Evolutionary conservation across 2,329 filamentous ascomycete genomes (phyloP), one percentile per base, ranked within the genome.

Genomic region (Achaetomium macrosporum): DNA sequence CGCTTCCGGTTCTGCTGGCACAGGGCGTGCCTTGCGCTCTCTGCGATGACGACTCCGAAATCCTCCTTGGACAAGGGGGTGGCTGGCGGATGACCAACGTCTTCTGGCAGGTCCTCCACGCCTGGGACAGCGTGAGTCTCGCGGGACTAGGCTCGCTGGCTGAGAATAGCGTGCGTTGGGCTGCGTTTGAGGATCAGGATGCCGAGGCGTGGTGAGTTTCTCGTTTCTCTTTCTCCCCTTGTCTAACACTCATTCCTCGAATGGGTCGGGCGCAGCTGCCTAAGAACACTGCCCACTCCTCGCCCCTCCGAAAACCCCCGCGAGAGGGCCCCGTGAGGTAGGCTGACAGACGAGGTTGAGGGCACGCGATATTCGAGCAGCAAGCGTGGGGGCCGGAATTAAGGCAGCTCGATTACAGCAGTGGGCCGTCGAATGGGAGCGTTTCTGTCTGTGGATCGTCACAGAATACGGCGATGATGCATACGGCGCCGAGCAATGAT

Each of bases 21-120:
- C 83, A 90, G 41, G 92, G 92, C 25, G 89, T 97, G 1, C 69
- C 88, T 5, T 92, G 90, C 63, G 83, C 85, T 11, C 79, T 99
- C 10, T 90, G 85, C 72, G 96, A 96, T 65, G 92, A 96, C 66
- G 90, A 96, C 65, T 91, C 90, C 6, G 51, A 30, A 2, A 19
- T n/a, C 20, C 16, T 29, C 3, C n/a, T 15, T 12, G 19, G 13
- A 13, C 29, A 31, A 3, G 39, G 36, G 13, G 37, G 9, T 15
- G 82, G 79, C 7, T 86, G 84, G 25, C 90, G 89, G 36, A 84
- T 93, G 78, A 92, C 87, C 1, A 88, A 95, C 69, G 90, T 96
- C 70, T 96, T 95, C 69, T 96, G 90, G 89, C 90, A 95, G 69
- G 87, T 88, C 1, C 73, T 96, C 17, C 90, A 96, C 69, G 91